Conservation (phyloP, 352 stramenopile species). For the Plasmopara halstedii region DNA sequence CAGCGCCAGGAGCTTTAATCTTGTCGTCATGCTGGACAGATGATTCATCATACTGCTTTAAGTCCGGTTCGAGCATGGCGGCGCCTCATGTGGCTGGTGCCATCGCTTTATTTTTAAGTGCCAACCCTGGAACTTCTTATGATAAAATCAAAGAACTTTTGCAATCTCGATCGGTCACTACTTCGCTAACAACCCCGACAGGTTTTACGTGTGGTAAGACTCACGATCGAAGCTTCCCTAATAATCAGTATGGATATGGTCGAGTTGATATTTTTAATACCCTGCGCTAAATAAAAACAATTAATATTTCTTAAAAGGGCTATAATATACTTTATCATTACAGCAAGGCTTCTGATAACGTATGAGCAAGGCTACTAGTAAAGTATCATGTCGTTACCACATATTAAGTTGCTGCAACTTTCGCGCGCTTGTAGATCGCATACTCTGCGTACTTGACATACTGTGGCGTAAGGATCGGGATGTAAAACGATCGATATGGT, state of each 20-base stretch:
- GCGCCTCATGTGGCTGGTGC: slow-evolving; percentile 49
- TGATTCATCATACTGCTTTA: slow-evolving; percentile 41
- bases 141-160: slow-evolving; percentile 36
- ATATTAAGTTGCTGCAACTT: slow-evolving; percentile 5
- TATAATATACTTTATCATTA: too few relatives aligned
- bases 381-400: neutral
- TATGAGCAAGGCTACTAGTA: too few relatives aligned
- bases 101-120: slow-evolving; percentile 45
- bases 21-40: slow-evolving; percentile 40
- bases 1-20: slow-evolving; percentile 38
- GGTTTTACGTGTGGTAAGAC: slow-evolving; percentile 33
- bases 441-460: slow-evolving; percentile 55
- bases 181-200: slow-evolving; percentile 20
- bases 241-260: slow-evolving; percentile 54
- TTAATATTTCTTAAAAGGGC: too few relatives aligned
- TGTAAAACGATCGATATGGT: slow-evolving; percentile 70
- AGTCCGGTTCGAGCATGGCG: slow-evolving; percentile 62
- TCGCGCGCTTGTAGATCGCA: slow-evolving; percentile 56
- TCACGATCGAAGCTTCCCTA: slow-evolving; percentile 35
- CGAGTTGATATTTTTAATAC: slow-evolving; percentile 33
- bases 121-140: slow-evolving; percentile 28
- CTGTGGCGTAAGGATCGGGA: slow-evolving; percentile 51
- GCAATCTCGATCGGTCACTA: slow-evolving; percentile 20
- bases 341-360: too few relatives aligned
- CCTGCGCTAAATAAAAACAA: slow-evolving; percentile 12